These are phyloP conservation scores for Pyrus hybrid DNA, from an alignment of 331 rosid species.

Conservation along the genomic window DNA sequence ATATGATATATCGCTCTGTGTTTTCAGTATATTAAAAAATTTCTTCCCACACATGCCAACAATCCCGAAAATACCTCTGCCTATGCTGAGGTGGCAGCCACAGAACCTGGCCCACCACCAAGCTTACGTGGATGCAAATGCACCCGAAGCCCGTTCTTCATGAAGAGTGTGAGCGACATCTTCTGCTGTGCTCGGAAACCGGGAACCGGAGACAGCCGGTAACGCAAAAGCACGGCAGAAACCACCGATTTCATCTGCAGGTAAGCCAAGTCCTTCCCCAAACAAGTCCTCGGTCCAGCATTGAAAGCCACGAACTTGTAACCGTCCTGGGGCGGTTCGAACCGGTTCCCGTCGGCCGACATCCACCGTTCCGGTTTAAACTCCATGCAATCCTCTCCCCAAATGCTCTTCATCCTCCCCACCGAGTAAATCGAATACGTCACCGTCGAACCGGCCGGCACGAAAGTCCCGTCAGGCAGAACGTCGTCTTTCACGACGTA, in stretches of 20 bases:
- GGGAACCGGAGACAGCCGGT: constrained; percentile 66
- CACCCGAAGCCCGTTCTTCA: constrained; percentile 78
- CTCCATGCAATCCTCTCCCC: constrained; percentile 95
- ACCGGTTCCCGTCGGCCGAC: constrained; percentile 49
- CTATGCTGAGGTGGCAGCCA: constrained; percentile 2
- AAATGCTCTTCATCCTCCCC: constrained; percentile 77
- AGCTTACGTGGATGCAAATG: constrained; percentile 63
- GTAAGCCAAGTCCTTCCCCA: constrained; percentile 93
- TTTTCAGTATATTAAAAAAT: too few species aligned
- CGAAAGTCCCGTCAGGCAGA: constrained; percentile 72
- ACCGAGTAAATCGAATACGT: constrained; percentile 85
- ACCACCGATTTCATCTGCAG: constrained; percentile 92
- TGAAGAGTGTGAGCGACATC: constrained; percentile 81
- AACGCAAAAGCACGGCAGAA: constrained; percentile 71
- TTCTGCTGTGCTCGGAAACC: constrained; percentile 80
- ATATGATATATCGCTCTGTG: too few species aligned
- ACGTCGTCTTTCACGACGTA: constrained; percentile 59
- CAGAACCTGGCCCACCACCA: neutral
- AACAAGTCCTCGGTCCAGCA: constrained; percentile 89
- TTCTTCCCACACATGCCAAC: too few species aligned
- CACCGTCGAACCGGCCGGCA: constrained; percentile 84
- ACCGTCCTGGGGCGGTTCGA: constrained; percentile 68
- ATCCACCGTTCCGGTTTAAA: constrained; percentile 91
- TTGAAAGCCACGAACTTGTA: constrained; percentile 82
- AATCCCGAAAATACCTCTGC: constrained; percentile 17